A percentile compares a stretch with the other conserved stretches of the same genome.
phyloP scores from a whole-genome alignment of 345 rosid species.

The Excoecaria agallocha region DNA sequence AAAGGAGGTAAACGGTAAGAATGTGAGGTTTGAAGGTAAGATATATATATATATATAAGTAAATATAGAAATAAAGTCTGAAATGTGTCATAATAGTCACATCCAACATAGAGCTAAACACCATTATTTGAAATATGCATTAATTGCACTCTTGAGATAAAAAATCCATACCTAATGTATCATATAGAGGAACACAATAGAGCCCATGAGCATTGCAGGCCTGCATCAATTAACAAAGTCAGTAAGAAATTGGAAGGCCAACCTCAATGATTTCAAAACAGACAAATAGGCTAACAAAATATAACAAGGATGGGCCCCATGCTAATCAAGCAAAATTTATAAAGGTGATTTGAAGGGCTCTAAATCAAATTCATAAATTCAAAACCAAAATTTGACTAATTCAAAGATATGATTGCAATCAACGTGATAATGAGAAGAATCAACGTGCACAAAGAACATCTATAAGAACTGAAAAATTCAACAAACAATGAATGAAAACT shows the following conservation, averaged over 20 bases:
- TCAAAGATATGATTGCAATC: too few relatives aligned
- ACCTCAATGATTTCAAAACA: conserved; percentile 2
- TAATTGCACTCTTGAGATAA: not conserved
- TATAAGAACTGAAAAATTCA: not conserved
- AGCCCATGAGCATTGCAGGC: conserved; percentile 99
- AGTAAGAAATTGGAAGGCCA: not conserved
- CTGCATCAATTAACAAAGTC: conserved; percentile 43
- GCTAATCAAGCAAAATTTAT: not conserved
- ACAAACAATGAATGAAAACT: not conserved
- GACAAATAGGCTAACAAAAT: not conserved
- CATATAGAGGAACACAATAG: conserved; percentile 92
- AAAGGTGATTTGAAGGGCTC: not conserved
- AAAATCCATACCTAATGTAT: conserved; percentile 74
- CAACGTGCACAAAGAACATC: not conserved
- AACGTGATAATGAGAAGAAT: not conserved
- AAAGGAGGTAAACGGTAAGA: conserved; percentile 9
- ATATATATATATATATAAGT: not conserved
- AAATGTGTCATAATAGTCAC: not conserved
- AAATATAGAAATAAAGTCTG: not conserved
- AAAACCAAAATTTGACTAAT: not conserved
- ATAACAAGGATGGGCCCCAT: not conserved
- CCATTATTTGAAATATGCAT: not conserved
- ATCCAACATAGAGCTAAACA: not conserved
- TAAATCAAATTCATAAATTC: not conserved
- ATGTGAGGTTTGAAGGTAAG: not conserved